Base-by-base conservation (phyloP, 352 stramenopile species). In the Pythium phragmitis region DNA sequence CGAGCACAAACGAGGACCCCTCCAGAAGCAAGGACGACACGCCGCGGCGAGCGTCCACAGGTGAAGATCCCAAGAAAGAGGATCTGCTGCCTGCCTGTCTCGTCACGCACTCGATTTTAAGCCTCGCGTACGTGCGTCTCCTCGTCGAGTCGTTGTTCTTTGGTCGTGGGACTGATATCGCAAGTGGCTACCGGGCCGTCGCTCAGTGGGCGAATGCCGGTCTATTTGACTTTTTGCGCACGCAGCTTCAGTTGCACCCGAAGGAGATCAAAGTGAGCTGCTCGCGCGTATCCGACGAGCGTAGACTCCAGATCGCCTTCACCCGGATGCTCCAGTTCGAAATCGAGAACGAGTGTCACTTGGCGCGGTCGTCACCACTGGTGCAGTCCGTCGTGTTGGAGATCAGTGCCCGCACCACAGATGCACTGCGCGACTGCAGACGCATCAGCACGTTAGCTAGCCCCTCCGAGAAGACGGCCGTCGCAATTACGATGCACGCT, bases 41-140 rank as follows among this genome's bases (percentile, higher is more conserved):
- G 8, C 49, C 30, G n/a, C 28, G 49, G 26, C 28, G 7, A 1
- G 13, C 7, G 49, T 1, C 30, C 8, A 17, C 13, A 12, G 21
- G 33, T 5, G 14, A 36, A 4, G 5, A 43, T 17, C 4, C 21
- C 3, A 9, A 39, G 16, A 51, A 63, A 11, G 58, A 71, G 19
- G 65, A 71, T 47, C 30, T 63, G 26, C 17, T 64, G 12, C 65
- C 65, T 11, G 65, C 52, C 17, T 60, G 34, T 7, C 11, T 71
- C 8, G 16, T 71, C 0, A 30, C 11, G 12, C 49, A 64, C 33
- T 62, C 65, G 3, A 16, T 64, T 8, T 37, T 67, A 2, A 60
- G 47, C 39, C 26, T 63, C 6, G 48, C 45, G 7, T 67, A 67
- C 21, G 49, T 52, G 11, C 65, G 65, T 16, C n/a, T 64, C 5